These are phyloP conservation scores for Aspergillus mulundensis DNA, from an alignment of 495 filamentous ascomycete species.

Conservation along the genomic window DNA sequence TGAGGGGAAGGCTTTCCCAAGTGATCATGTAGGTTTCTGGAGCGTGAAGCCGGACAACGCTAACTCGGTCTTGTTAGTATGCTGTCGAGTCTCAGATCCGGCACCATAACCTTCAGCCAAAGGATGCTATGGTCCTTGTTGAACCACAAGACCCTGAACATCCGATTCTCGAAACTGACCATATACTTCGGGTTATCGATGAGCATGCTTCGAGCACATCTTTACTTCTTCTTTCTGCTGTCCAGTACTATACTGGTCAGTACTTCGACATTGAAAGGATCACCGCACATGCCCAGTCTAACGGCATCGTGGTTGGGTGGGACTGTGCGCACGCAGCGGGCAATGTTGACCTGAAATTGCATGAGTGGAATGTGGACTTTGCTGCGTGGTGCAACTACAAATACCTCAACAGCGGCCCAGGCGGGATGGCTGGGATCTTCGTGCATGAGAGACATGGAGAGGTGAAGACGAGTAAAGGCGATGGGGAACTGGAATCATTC, in stretches of 20 bases:
- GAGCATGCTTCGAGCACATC: constrained; percentile 72
- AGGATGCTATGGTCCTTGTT: constrained; percentile 71
- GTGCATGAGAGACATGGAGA: constrained; percentile 72
- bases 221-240: constrained; percentile 78
- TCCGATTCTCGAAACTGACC: constrained; percentile 60
- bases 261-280: constrained; percentile 82
- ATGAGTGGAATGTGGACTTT: constrained; percentile 94
- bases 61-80: constrained; percentile 52
- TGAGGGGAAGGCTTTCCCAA: constrained; percentile 92
- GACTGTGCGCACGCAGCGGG: constrained; percentile 94
- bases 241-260: constrained; percentile 95
- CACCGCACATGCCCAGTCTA: constrained; percentile 71
- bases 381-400: constrained; percentile 98
- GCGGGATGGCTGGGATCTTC: constrained; percentile 80
- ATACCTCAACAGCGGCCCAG: constrained; percentile 90
- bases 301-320: constrained; percentile 82
- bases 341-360: constrained; percentile 77
- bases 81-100: constrained; percentile 82
- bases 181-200: constrained; percentile 73
- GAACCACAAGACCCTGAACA: constrained; percentile 52
- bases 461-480: constrained; percentile 39
- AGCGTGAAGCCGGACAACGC: not conserved
- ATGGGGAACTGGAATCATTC: constrained; percentile 34
- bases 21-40: constrained; percentile 65
- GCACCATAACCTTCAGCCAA: constrained; percentile 66